phyloP scores from a whole-genome alignment of 2,329 filamentous ascomycete genomes.

The Arthrinium phaeospermum region DNA sequence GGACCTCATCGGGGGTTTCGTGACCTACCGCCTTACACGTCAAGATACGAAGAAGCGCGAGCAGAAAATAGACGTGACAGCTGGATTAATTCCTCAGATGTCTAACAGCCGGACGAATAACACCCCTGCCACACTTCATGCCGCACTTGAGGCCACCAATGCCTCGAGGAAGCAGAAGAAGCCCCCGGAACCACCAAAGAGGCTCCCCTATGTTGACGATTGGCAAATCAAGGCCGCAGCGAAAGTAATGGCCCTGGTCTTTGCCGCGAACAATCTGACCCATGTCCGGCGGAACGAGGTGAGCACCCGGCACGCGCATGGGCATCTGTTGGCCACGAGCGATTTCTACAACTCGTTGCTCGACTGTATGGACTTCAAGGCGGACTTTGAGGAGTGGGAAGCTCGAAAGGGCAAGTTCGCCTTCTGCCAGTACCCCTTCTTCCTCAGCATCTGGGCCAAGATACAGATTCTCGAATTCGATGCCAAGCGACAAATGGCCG shows the following conservation, averaged over 20 bases:
- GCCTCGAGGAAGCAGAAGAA: slow-evolving; percentile 61
- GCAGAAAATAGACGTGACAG: slow-evolving; percentile 64
- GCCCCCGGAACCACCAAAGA: slow-evolving; percentile 56
- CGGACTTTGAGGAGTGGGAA: slow-evolving; percentile 90
- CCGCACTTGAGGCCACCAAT: slow-evolving; percentile 67
- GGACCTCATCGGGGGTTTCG: slow-evolving; percentile 77
- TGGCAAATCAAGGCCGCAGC: slow-evolving; percentile 89
- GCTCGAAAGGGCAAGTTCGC: slow-evolving; percentile 74
- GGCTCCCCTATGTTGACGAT: slow-evolving; percentile 72
- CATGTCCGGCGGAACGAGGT: slow-evolving; percentile 44
- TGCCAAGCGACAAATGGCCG: slow-evolving; percentile 86
- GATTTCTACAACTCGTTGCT: slow-evolving; percentile 88
- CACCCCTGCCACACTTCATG: slow-evolving; percentile 74
- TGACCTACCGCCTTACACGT: slow-evolving; percentile 79
- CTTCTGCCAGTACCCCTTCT: slow-evolving; percentile 92
- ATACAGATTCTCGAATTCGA: slow-evolving; percentile 90
- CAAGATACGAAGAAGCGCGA: slow-evolving; percentile 71
- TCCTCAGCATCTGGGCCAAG: slow-evolving; percentile 90
- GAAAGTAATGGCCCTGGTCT: slow-evolving; percentile 79
- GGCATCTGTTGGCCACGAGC: slow-evolving; percentile 77
- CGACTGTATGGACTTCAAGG: slow-evolving; percentile 83
- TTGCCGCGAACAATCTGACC: slow-evolving; percentile 75
- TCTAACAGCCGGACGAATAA: slow-evolving; percentile 65
- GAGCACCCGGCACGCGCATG: slow-evolving; percentile 50
- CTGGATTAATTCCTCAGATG: slow-evolving; percentile 75